Evolutionary conservation across 2,329 filamentous ascomycete genomes (phyloP).

Genomic region (Botrytis sinoallii): DNA sequence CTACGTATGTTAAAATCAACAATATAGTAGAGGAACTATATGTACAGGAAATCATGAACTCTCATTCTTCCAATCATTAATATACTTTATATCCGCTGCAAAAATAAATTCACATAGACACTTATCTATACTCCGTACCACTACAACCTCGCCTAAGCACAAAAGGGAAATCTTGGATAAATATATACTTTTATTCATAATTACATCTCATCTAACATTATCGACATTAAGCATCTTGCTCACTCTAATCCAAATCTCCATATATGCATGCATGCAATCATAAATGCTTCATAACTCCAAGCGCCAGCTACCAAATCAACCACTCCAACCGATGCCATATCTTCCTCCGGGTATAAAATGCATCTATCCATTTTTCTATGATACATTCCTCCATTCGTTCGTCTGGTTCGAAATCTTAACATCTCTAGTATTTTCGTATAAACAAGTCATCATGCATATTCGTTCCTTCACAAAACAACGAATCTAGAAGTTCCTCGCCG

Average conservation of each 20-base stretch:
- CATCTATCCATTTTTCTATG: not conserved
- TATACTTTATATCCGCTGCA: fast-evolving
- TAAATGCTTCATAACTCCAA: not conserved
- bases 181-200: not conserved
- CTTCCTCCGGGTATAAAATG: not conserved
- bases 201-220: not conserved
- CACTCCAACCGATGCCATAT: not conserved
- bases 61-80: not conserved
- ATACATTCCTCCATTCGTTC: not conserved
- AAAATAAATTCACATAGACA: not conserved
- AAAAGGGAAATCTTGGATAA: not conserved
- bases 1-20: too few relatives aligned
- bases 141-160: not conserved
- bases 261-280: not conserved
- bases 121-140: not conserved
- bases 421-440: not conserved
- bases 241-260: not conserved
- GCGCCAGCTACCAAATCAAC: not conserved
- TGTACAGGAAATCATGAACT: not conserved
- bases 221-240: not conserved
- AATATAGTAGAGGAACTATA: too few relatives aligned
- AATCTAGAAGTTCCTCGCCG: not conserved
- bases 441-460: not conserved
- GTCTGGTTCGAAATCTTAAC: not conserved
- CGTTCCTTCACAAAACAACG: not conserved